Conservation (phyloP, 106 monocot species). For the Dioscorea dumetorum region DNA sequence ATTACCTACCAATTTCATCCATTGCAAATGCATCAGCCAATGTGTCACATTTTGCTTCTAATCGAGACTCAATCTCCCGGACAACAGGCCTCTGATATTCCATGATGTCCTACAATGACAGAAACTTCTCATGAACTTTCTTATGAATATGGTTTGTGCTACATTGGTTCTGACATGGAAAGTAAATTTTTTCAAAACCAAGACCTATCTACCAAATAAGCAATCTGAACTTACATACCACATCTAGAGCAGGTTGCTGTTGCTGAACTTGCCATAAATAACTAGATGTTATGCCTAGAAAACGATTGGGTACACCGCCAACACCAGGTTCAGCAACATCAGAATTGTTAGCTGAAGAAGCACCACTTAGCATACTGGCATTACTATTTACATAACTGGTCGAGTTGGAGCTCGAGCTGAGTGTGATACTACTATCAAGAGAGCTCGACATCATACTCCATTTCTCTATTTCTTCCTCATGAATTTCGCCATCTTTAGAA, state of each 20-base stretch:
- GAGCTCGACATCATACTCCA: conserved; percentile 63
- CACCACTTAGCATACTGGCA: conserved; percentile 24
- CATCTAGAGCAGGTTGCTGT: conserved; percentile 42
- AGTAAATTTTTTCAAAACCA: too few relatives aligned
- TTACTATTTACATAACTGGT: conserved; percentile 32
- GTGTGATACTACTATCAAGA: conserved; percentile 65
- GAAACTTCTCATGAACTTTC: neutral
- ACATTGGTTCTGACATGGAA: too few relatives aligned
- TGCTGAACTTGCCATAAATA: conserved; percentile 78
- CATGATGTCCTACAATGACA: conserved; percentile 47
- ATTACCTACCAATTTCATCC: conserved; percentile 57
- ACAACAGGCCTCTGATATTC: conserved; percentile 77
- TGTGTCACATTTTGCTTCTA: conserved; percentile 82
- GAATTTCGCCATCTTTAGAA: conserved; percentile 82
- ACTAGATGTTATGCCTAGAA: conserved; percentile 78
- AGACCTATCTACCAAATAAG: too few relatives aligned
- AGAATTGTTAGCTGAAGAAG: conserved; percentile 23
- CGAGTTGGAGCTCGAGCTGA: conserved; percentile 56
- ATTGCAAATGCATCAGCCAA: conserved; percentile 58
- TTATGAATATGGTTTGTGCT: too few relatives aligned
- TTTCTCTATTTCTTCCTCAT: conserved; percentile 87
- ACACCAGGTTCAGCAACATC: conserved; percentile 67
- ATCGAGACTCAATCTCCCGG: conserved; percentile 69
- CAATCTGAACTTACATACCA: conserved; percentile 39
- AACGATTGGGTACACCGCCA: conserved; percentile 86